Evolutionary conservation across 257 asterid genomes (phyloP), one percentile per base, ranked within the genome.

Genomic region (Henckelia pumila): DNA sequence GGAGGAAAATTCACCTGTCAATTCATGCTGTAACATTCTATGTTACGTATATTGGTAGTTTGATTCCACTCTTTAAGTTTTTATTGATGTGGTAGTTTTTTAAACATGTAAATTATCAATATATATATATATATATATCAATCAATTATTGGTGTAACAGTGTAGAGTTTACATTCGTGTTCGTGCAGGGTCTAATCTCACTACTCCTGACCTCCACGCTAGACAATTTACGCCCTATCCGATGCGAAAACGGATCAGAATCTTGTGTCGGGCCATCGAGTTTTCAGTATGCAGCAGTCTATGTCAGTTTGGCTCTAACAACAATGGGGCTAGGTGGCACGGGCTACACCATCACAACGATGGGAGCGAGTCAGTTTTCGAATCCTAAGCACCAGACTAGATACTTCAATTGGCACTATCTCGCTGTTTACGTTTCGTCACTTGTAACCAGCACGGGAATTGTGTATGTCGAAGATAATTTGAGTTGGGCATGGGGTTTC

Each of bases 321-420:
- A 50, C 79, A 8, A 4, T 70, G 0, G 87, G 92, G 2, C 1
- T 32, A 20, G 84, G 85, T 1, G 87, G 87, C 16, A 67, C 83
- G 0, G 71, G 87, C 10, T 79, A 68, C 65, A 78, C 81, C 17
- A 10, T 78, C 6, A 79, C 77, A 16, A 77, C 92, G 13, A 77
- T 81, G 68, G 87, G 89, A 22, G 92, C 92, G 6, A 68, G 81
- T 14, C 89, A 85, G 70, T 56, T 81, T 21, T 29, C 71, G 0
- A 69, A 64, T 6, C 74, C 75, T 29, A 66, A 64, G 8, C 77
- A 79, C 17, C 85, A 76, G 19, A 67, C 71, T 1, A 69, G 69
- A 52, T 83, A 60, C 29, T 85, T 85, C 47, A 79, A 79, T 21
- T 81, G 87, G 85, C 81, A 22, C 56, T 81, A 83, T 63, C 61